phyloP scores from a whole-genome alignment of 2,329 filamentous ascomycete genomes.

The Stagonosporopsis vannaccii region DNA sequence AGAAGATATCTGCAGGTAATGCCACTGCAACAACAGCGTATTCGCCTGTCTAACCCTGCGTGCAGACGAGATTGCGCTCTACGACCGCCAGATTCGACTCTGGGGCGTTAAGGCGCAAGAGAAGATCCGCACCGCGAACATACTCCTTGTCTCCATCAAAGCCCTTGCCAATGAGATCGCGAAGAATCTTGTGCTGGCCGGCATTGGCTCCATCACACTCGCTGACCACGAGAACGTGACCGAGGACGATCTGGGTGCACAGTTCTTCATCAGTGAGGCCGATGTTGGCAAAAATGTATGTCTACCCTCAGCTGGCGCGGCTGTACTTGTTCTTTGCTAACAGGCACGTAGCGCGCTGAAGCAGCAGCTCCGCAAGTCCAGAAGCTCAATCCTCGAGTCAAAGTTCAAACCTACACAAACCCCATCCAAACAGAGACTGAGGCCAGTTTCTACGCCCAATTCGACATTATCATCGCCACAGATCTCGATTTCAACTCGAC shows the following conservation, averaged over 20 bases:
- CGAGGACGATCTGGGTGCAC: slow-evolving; percentile 74
- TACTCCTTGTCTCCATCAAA: slow-evolving; percentile 87
- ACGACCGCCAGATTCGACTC: slow-evolving; percentile 94
- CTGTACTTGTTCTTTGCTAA: not conserved
- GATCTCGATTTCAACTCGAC: slow-evolving; percentile 80
- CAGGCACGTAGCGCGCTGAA: slow-evolving; percentile 68
- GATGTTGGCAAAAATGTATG: slow-evolving; percentile 76
- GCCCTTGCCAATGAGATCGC: slow-evolving; percentile 93
- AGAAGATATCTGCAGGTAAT: slow-evolving; percentile 52
- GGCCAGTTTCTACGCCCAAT: slow-evolving; percentile 76
- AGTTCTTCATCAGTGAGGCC: slow-evolving; percentile 76
- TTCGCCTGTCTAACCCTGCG: slow-evolving; percentile 1
- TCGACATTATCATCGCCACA: slow-evolving; percentile 88
- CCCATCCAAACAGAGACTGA: slow-evolving; percentile 68
- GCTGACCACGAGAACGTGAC: slow-evolving; percentile 79
- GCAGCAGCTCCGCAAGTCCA: slow-evolving; percentile 80
- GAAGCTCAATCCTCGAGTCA: slow-evolving; percentile 88
- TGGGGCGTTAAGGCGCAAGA: slow-evolving; percentile 97
- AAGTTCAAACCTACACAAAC: slow-evolving; percentile 72
- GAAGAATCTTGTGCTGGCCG: slow-evolving; percentile 95
- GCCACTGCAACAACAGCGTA: not conserved
- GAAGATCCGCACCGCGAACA: slow-evolving; percentile 82
- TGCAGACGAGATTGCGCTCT: slow-evolving; percentile 91
- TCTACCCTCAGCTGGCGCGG: not conserved
- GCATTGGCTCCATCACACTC: slow-evolving; percentile 88